Conservation (phyloP, 2,329 filamentous ascomycete species). For the Bipolaris cookei region DNA sequence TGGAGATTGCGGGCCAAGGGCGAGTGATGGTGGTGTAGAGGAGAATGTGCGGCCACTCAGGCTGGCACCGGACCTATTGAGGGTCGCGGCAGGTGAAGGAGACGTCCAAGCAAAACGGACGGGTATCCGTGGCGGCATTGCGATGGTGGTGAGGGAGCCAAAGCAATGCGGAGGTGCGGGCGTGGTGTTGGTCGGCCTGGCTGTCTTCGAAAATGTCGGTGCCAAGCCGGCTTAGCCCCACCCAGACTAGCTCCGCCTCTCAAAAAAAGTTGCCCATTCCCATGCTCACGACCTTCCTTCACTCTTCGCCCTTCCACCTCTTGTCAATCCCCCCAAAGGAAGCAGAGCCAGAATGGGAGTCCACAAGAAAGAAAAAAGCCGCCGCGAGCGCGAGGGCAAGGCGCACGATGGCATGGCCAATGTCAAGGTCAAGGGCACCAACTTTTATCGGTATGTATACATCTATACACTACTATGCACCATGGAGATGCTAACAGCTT, state of each 20-base stretch:
- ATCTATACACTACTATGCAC: background rate
- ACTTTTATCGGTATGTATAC: conserved; percentile 74
- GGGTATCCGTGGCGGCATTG: conserved; percentile 52
- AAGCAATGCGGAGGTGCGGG: conserved; percentile 23
- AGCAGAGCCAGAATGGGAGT: conserved; percentile 71
- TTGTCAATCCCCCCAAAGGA: conserved; percentile 11
- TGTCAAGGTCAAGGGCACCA: conserved; percentile 93
- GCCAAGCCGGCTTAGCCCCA: conserved; percentile 33
- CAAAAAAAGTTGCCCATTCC: conserved; percentile 34
- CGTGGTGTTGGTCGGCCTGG: conserved; percentile 19
- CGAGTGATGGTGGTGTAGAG: conserved; percentile 52
- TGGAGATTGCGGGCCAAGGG: conserved; percentile 83
- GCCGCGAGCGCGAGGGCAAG: conserved; percentile 85
- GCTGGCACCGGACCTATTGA: conserved; percentile 19
- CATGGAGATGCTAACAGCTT: conserved; percentile 2
- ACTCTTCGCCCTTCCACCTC: conserved; percentile 22
- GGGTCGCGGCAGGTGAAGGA: conserved; percentile 16
- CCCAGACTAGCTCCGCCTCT: conserved; percentile 11
- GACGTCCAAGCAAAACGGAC: conserved; percentile 46
- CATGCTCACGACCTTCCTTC: conserved; percentile 7
- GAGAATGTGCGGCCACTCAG: conserved; percentile 50
- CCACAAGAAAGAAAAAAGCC: conserved; percentile 86
- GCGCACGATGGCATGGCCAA: conserved; percentile 86
- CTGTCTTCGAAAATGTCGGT: conserved; percentile 28
- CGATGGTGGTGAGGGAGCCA: conserved; percentile 15